Evolutionary conservation across 2,329 filamentous ascomycete species (phyloP).

Genomic region (Aphanoascus verrucosus): DNA sequence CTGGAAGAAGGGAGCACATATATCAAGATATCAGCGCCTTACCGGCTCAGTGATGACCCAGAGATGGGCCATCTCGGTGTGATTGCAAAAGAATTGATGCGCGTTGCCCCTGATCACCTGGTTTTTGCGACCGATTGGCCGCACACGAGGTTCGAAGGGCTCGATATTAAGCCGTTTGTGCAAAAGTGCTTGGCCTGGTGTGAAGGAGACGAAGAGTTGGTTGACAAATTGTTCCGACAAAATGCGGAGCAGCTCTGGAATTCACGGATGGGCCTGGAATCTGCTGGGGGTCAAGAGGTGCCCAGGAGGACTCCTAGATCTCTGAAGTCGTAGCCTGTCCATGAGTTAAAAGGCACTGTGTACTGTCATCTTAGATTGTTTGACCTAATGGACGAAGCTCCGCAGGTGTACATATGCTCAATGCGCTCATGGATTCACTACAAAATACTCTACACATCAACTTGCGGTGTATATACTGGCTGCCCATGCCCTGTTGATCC

Average conservation of each 20-base stretch:
- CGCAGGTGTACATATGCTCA: too few relatives aligned
- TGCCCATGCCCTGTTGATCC: too few relatives aligned
- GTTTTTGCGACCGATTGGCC: conserved; percentile 56
- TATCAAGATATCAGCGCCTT: conserved; percentile 50
- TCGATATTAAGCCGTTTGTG: conserved; percentile 47
- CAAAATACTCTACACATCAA: too few relatives aligned
- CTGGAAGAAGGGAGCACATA: conserved; percentile 41
- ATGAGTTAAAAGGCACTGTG: too few relatives aligned
- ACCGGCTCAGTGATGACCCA: conserved; percentile 42
- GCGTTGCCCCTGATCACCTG: conserved; percentile 36
- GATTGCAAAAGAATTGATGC: conserved; percentile 42
- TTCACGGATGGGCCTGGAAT: neutral
- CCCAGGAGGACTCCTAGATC: too few relatives aligned
- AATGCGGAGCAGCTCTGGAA: conserved; percentile 48
- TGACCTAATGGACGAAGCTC: too few relatives aligned
- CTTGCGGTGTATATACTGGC: too few relatives aligned
- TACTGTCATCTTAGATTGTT: too few relatives aligned
- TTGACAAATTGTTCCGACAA: conserved; percentile 43
- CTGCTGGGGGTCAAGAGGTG: too few relatives aligned
- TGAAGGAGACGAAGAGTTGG: conserved; percentile 34
- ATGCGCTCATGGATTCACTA: too few relatives aligned
- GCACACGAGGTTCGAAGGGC: conserved; percentile 49
- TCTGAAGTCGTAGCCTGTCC: too few relatives aligned
- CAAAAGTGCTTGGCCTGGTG: conserved; percentile 46
- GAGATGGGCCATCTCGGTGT: conserved; percentile 39